Base-by-base conservation (phyloP, 306 rosid genomes). In the Begonia fuchsioides region DNA sequence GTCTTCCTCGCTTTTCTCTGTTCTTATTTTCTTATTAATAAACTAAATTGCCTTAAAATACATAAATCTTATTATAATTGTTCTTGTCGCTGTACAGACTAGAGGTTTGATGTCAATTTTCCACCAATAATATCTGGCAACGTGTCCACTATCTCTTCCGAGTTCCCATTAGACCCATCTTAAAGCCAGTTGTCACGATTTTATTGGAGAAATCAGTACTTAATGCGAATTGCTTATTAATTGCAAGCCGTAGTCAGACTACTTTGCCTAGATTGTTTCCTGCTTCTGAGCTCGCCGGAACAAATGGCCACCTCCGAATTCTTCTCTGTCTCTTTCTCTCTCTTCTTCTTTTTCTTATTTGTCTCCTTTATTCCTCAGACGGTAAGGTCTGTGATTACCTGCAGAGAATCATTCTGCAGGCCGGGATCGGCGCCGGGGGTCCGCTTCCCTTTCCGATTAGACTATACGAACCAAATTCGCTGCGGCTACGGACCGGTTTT, bases 401-500 rank as follows among this genome's bases (percentile, higher is more conserved):
- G 61, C 39, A 35, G 16, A 17, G 13, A 8, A 16, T 35, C 53
- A 44, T 38, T 12, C 46, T 57, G 61, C 61, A 6, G 39, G 7
- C 14, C 32, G n/a, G 47, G 2, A 12, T 17, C 2, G 1, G 10
- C 3, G 17, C 47, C 45, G 14, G 17, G 38, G 3, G 53, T 57
- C 32, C 61, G 61, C 16, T 57, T 57, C 38, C 61, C 61, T 32
- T 57, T 57, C 17, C 61, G 61, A 13, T 38, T 57, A 45, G 17
- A 47, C 11, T 8, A 35, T 17, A 6, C 3, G 3, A 15, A 11
- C n/a, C n/a, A n/a, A n/a, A n/a, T n/a, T n/a, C n/a, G n/a, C n/a
- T n/a, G n/a, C n/a, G n/a, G n/a, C n/a, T 43, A 16, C 53, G 45
- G 17, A 41, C 61, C 43, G 12, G 61, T 47, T 7, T 57, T 57